These are phyloP conservation scores for Phascolomyces articulosus DNA, from an alignment of 371 early-diverging fungal genomes.

Conservation along the genomic window DNA sequence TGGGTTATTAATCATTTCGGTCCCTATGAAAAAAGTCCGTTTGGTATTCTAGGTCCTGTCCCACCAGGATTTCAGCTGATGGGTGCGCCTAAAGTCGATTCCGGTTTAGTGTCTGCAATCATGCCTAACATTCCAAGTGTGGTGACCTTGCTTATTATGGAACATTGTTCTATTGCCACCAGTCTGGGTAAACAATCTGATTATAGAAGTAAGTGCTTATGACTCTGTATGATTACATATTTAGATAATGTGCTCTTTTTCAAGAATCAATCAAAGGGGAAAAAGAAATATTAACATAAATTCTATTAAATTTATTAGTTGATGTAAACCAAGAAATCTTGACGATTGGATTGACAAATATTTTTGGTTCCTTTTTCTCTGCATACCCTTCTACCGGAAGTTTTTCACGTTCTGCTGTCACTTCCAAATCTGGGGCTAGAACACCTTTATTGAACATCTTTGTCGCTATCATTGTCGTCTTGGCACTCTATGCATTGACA, in stretches of 20 bases:
- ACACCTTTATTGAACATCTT: conserved; percentile 78
- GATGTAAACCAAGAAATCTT: conserved; percentile 82
- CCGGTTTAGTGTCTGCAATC: conserved; percentile 47
- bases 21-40: conserved; percentile 33
- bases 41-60: conserved; percentile 69
- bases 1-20: conserved; percentile 62
- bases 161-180: conserved; percentile 86
- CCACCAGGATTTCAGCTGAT: conserved; percentile 75
- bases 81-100: conserved; percentile 51
- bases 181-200: conserved; percentile 74
- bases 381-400: conserved; percentile 86
- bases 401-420: conserved; percentile 86
- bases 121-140: conserved; percentile 63
- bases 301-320: conserved; percentile 23
- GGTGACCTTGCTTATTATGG: conserved; percentile 78
- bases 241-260: not conserved
- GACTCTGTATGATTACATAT: too few relatives aligned
- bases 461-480: conserved; percentile 73
- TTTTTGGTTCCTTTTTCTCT: conserved; percentile 81
- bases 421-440: conserved; percentile 68
- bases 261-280: too few relatives aligned
- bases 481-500: conserved; percentile 79
- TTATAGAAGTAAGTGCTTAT: conserved; percentile 23
- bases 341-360: conserved; percentile 80
- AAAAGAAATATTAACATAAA: too few relatives aligned